A percentile compares a stretch with the other conserved stretches of the same genome.
phyloP scores from a whole-genome alignment of 2,329 filamentous ascomycete genomes.

The Ophiostoma australiae region DNA sequence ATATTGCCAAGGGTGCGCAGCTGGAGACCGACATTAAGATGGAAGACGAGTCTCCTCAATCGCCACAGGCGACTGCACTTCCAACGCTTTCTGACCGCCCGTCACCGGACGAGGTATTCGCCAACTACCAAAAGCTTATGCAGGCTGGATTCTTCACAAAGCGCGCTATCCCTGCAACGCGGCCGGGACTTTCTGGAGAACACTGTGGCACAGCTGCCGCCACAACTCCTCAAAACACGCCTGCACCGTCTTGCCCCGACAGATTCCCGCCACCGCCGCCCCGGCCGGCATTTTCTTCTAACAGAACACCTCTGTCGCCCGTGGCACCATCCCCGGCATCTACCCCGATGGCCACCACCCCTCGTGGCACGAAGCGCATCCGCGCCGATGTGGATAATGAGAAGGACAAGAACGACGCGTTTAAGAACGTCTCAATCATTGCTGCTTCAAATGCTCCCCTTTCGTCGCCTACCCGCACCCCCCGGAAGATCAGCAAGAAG shows the following conservation, averaged over 20 bases:
- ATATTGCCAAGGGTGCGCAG: background rate
- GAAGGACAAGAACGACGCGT: background rate
- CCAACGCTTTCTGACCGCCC: slow-evolving; percentile 29
- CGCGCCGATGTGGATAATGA: slow-evolving; percentile 29
- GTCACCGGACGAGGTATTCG: slow-evolving; percentile 48
- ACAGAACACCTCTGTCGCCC: slow-evolving; percentile 20
- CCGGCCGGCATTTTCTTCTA: background rate
- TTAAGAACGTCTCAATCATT: background rate
- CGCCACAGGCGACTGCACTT: background rate
- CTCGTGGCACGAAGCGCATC: slow-evolving; percentile 47
- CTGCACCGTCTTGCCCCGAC: background rate
- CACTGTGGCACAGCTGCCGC: background rate
- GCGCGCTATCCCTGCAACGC: slow-evolving; percentile 54
- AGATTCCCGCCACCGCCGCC: slow-evolving; percentile 4
- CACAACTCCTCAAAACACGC: background rate
- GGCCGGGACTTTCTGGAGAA: slow-evolving; percentile 39
- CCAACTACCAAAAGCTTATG: slow-evolving; percentile 53
- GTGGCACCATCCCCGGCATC: slow-evolving; percentile 16
- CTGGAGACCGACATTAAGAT: slow-evolving; percentile 1
- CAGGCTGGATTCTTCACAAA: slow-evolving; percentile 55
- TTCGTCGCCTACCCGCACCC: slow-evolving; percentile 23
- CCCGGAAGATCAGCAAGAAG: slow-evolving; percentile 45
- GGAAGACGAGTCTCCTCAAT: background rate
- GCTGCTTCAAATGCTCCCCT: slow-evolving; percentile 18
- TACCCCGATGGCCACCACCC: background rate